Base-by-base conservation (phyloP, 805 yeast species). In the Brettanomyces sp. region DNA sequence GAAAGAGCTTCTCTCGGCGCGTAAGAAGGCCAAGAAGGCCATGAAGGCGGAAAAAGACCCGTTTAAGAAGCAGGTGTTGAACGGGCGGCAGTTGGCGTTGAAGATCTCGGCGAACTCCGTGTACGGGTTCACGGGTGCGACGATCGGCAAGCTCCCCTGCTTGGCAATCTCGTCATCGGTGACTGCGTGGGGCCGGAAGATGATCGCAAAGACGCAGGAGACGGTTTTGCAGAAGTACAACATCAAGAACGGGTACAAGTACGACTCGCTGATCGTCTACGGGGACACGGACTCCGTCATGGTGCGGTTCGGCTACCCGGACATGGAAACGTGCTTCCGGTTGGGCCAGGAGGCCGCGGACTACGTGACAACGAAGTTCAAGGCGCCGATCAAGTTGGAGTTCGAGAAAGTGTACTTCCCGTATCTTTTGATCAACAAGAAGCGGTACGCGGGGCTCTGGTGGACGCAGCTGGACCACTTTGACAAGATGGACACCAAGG, bases 261-360 rank as follows among this genome's bases (percentile, higher is more conserved):
- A 74, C 59, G 95, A 93, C 66, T 82, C 98, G 0, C 77, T 83
- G 53, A 99, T 93, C 50, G 83, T 93, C 37, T 93, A 93, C 61
- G 99, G 99, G 72, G 99, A 93, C 65, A 93, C 99, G 0, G 99
- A 93, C 74, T 95, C 99, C 7, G 99, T 93, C 14, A 95, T 93
- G 99, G 96, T 93, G 39, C 90, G 88, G 60, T 93, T 93, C 68
- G 99, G 99, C 2, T 78, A 80, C 32, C 69, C 71, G 8, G 95
- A 88, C 58, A 63, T 91, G 51, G 80, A 73, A 46, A 84, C 84
- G 30, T 86, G 96, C 53, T 95, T 93, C 99, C 73, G 76, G 45
- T 60, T 89, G 46, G 99, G 99, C 5, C 85, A 89, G 56, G 95
- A 91, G 57, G 99, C 98, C 0, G 99, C 99, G 0, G 85, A 71